Evolutionary conservation across 371 early-diverging fungal genomes (phyloP).

Genomic region (Mortierella sp.): DNA sequence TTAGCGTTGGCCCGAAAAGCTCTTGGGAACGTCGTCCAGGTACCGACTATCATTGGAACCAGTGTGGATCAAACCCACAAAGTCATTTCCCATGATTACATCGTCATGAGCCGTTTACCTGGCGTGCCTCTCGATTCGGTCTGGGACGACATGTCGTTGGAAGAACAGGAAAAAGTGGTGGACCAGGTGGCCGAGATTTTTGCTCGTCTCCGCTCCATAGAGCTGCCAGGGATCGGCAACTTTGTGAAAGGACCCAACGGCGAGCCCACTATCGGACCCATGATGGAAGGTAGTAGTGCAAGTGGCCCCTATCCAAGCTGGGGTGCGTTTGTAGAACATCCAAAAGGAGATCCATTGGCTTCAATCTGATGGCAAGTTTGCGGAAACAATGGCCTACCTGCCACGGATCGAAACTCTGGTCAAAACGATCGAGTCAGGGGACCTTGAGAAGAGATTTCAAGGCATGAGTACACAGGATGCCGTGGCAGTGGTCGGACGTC

Average conservation of each 20-base stretch:
- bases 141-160: conserved; percentile 22
- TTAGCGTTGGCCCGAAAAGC: conserved; percentile 26
- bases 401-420: conserved; percentile 30
- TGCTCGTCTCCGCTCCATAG: conserved; percentile 29
- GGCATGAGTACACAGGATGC: conserved; percentile 2
- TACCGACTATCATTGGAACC: conserved; percentile 37
- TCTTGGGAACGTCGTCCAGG: conserved; percentile 8
- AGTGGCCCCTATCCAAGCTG: conserved; percentile 32
- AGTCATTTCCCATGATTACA: conserved; percentile 37
- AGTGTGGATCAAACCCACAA: conserved; percentile 27
- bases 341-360: conserved; percentile 17
- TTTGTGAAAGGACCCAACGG: conserved; percentile 20
- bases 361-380: neutral
- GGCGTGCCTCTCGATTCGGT: conserved; percentile 44
- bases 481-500: neutral
- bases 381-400: conserved; percentile 2
- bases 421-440: conserved; percentile 21
- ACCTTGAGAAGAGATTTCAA: conserved; percentile 26
- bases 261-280: conserved; percentile 23
- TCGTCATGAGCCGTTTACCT: conserved; percentile 43
- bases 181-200: conserved; percentile 36
- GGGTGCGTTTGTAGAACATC: conserved; percentile 35
- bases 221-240: conserved; percentile 26
- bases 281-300: conserved; percentile 36
- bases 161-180: conserved; percentile 26